phyloP scores from a whole-genome alignment of 805 yeast species.

The Cyberlindnera maclurae region DNA sequence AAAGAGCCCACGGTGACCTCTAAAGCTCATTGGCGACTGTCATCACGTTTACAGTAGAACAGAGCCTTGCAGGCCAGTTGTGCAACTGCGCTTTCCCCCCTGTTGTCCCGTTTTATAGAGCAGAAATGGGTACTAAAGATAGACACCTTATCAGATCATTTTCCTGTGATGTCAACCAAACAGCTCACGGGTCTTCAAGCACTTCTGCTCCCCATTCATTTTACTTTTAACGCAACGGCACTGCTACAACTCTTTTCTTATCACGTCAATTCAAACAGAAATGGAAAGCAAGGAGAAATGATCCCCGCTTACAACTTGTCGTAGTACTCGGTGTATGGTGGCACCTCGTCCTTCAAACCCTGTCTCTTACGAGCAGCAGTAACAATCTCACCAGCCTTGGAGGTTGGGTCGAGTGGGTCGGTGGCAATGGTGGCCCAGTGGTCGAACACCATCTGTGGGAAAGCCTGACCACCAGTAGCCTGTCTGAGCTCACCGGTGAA shows the following conservation, averaged over 20 bases:
- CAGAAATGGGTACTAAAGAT: no score
- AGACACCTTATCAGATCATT: no score
- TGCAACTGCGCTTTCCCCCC: no score
- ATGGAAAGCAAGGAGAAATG: background rate
- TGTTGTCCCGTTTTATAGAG: no score
- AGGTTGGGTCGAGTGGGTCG: constrained; percentile 84
- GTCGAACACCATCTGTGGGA: constrained; percentile 99
- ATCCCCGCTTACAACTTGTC: constrained; percentile 58
- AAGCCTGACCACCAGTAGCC: constrained; percentile 99
- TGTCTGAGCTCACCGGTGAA: constrained; percentile 99
- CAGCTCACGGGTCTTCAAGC: no score
- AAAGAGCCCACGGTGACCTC: no score
- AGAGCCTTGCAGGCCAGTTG: no score
- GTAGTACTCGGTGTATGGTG: constrained; percentile 99
- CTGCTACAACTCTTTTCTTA: constrained; percentile 1
- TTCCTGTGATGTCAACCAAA: no score
- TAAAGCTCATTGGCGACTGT: no score
- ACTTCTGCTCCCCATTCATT: no score
- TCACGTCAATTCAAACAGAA: constrained; percentile 6
- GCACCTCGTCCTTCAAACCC: constrained; percentile 95
- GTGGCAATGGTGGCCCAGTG: constrained; percentile 93
- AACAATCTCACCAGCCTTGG: constrained; percentile 64
- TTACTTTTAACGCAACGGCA: no score
- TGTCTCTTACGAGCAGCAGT: constrained; percentile 81
- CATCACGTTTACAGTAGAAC: no score